These are phyloP conservation scores for Xylariaceae sp. DNA, from an alignment of 2,329 filamentous ascomycete genomes.

Conservation along the genomic window DNA sequence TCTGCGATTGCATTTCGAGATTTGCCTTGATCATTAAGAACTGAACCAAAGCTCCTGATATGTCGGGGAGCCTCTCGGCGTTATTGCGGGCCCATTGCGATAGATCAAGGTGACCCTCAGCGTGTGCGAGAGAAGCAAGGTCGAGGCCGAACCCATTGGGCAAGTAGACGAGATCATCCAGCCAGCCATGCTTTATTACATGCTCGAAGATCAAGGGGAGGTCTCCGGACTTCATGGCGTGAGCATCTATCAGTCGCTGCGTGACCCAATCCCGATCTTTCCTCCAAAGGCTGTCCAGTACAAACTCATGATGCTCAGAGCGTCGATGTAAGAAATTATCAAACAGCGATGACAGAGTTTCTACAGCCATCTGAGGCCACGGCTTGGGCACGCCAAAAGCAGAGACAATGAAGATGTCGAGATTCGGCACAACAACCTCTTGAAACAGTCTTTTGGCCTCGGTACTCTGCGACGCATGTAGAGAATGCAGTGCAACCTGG, in stretches of 20 bases:
- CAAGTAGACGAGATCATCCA: slow-evolving; percentile 73
- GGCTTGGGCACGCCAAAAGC: slow-evolving; percentile 73
- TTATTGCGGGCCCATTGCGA: slow-evolving; percentile 75
- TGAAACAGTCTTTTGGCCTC: slow-evolving; percentile 64
- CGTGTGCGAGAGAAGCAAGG: slow-evolving; percentile 79
- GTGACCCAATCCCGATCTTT: slow-evolving; percentile 87
- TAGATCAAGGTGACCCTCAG: slow-evolving; percentile 74
- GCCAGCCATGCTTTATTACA: slow-evolving; percentile 76
- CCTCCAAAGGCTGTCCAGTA: slow-evolving; percentile 86
- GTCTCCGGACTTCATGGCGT: slow-evolving; percentile 64
- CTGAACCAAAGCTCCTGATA: slow-evolving; percentile 68
- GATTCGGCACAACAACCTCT: slow-evolving; percentile 65
- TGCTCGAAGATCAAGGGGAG: slow-evolving; percentile 72
- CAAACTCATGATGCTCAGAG: slow-evolving; percentile 76
- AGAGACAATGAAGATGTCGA: slow-evolving; percentile 75
- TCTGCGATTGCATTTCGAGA: slow-evolving; percentile 71
- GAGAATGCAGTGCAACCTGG: slow-evolving; percentile 58
- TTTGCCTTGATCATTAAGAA: slow-evolving; percentile 83
- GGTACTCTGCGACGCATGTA: slow-evolving; percentile 56
- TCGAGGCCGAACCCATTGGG: slow-evolving; percentile 84
- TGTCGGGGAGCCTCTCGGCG: slow-evolving; percentile 60
- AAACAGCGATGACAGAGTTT: slow-evolving; percentile 73
- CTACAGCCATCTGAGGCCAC: slow-evolving; percentile 69
- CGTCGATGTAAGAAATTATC: slow-evolving; percentile 78
- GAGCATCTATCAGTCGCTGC: slow-evolving; percentile 71